These are phyloP conservation scores for Metarhizium brunneum DNA, from an alignment of 2,329 filamentous ascomycete species.

Conservation along the genomic window DNA sequence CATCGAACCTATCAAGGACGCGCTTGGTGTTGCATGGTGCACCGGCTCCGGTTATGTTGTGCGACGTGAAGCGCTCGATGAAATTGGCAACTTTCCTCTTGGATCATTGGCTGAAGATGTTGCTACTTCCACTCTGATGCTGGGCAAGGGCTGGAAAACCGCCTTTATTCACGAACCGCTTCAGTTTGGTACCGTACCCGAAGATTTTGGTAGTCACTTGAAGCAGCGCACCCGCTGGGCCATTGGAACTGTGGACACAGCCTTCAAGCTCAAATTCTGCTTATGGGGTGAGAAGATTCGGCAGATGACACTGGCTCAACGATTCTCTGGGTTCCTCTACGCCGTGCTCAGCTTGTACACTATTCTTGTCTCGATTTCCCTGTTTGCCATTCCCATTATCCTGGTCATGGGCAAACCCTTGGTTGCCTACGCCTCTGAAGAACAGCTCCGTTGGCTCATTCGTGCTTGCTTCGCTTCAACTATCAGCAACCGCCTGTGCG, in stretches of 20 bases:
- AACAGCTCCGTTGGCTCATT: slow-evolving; percentile 50
- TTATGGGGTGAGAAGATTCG: slow-evolving; percentile 43
- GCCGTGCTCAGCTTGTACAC: slow-evolving; percentile 46
- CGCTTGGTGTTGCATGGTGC: slow-evolving; percentile 50
- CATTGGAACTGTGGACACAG: slow-evolving; percentile 47
- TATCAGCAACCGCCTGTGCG: slow-evolving; percentile 43
- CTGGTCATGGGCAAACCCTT: slow-evolving; percentile 46
- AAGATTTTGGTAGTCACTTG: slow-evolving; percentile 44
- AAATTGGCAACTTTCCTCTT: slow-evolving; percentile 53
- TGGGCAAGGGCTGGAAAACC: slow-evolving; percentile 53
- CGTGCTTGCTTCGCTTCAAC: slow-evolving; percentile 43
- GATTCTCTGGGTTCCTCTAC: slow-evolving; percentile 50
- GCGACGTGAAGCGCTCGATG: slow-evolving; percentile 48
- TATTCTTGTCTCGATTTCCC: slow-evolving; percentile 41
- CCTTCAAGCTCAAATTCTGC: slow-evolving; percentile 51
- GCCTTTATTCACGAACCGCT: slow-evolving; percentile 50
- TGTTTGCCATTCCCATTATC: slow-evolving; percentile 51
- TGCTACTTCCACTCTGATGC: slow-evolving; percentile 47
- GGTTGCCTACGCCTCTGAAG: slow-evolving; percentile 42
- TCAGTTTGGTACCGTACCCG: slow-evolving; percentile 51
- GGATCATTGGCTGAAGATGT: slow-evolving; percentile 53
- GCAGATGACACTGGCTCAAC: slow-evolving; percentile 45
- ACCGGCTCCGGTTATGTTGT: slow-evolving; percentile 55
- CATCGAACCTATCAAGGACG: slow-evolving; percentile 39
- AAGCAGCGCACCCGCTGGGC: slow-evolving; percentile 50